A percentile compares a stretch with the other conserved stretches of the same genome.
These are phyloP conservation scores for Leccinum obscurum DNA, from an alignment of 768 basidiomycete species.

Conservation along the genomic window DNA sequence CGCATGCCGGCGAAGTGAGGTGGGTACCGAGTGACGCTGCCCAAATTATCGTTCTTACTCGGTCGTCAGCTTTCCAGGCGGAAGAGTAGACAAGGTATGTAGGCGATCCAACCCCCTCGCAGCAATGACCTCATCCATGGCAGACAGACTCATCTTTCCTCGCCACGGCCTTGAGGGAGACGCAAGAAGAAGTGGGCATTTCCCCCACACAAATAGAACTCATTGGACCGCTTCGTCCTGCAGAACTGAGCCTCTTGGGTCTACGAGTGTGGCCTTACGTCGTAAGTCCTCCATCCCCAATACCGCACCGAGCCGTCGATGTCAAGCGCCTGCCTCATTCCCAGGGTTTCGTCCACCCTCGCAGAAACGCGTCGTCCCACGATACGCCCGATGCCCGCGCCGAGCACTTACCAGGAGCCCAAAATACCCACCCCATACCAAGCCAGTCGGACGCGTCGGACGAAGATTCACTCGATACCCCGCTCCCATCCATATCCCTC, in stretches of 20 bases:
- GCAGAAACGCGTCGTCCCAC: background rate
- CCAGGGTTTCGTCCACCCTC: slow-evolving; percentile 40
- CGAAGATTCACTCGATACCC: slow-evolving; percentile 34
- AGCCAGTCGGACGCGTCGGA: background rate
- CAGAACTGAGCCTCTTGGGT: slow-evolving; percentile 57
- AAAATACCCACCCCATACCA: background rate
- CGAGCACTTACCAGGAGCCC: background rate
- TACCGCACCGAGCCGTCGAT: background rate
- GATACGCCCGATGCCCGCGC: slow-evolving; percentile 2
- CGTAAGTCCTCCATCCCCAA: slow-evolving; percentile 42
- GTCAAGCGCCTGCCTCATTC: background rate
- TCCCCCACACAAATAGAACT: slow-evolving; percentile 59
- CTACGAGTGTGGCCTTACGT: slow-evolving; percentile 77
- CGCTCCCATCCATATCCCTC: slow-evolving; percentile 63
- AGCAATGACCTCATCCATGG: slow-evolving; percentile 1
- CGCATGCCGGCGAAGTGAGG: slow-evolving; percentile 87
- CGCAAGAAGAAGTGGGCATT: slow-evolving; percentile 72
- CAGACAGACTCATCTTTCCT: slow-evolving; percentile 56
- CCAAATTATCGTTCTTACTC: background rate
- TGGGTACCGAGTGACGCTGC: slow-evolving; percentile 28
- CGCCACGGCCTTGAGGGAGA: slow-evolving; percentile 67
- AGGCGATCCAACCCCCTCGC: slow-evolving; percentile 10
- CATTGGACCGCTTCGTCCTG: slow-evolving; percentile 63
- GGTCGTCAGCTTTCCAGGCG: slow-evolving; percentile 69
- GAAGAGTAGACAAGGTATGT: slow-evolving; percentile 62